Conservation (phyloP, 345 rosid genomes). For the Gossypium anomalum region DNA sequence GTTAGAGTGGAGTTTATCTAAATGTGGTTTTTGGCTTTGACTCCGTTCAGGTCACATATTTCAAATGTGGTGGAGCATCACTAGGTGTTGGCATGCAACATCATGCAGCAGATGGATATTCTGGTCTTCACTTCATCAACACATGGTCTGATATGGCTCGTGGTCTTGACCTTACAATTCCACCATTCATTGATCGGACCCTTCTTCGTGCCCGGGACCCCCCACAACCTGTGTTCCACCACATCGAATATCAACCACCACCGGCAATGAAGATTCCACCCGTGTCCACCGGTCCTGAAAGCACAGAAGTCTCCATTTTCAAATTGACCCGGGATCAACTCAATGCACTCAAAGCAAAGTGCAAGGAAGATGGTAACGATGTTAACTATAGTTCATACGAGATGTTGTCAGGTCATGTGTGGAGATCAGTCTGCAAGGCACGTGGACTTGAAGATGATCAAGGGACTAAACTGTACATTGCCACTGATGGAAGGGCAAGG, state of each 20-base stretch:
- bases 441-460: conserved; percentile 69
- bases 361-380: conserved; percentile 70
- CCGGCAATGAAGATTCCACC: conserved; percentile 54
- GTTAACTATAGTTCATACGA: conserved; percentile 74
- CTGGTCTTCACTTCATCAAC: conserved; percentile 91
- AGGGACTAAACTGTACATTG: conserved; percentile 69
- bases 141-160: conserved; percentile 96
- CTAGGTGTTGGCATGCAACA: conserved; percentile 99
- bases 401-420: conserved; percentile 92
- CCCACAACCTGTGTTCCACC: conserved; percentile 65
- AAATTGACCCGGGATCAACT: conserved; percentile 61
- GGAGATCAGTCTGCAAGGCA: conserved; percentile 72
- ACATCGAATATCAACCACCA: conserved; percentile 82
- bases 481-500: conserved; percentile 87
- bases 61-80: conserved; percentile 95
- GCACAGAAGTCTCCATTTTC: conserved; percentile 28
- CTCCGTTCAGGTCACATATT: conserved; percentile 57
- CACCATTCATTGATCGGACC: conserved; percentile 83
- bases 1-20: neutral
- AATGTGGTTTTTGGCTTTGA: neutral
- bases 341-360: conserved; percentile 65
- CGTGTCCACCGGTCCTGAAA: conserved; percentile 37
- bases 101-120: conserved; percentile 89
- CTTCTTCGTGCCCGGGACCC: conserved; percentile 86
- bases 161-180: conserved; percentile 61